These are phyloP conservation scores for Tulasnella calospora DNA, from an alignment of 768 basidiomycete genomes.

Conservation along the genomic window DNA sequence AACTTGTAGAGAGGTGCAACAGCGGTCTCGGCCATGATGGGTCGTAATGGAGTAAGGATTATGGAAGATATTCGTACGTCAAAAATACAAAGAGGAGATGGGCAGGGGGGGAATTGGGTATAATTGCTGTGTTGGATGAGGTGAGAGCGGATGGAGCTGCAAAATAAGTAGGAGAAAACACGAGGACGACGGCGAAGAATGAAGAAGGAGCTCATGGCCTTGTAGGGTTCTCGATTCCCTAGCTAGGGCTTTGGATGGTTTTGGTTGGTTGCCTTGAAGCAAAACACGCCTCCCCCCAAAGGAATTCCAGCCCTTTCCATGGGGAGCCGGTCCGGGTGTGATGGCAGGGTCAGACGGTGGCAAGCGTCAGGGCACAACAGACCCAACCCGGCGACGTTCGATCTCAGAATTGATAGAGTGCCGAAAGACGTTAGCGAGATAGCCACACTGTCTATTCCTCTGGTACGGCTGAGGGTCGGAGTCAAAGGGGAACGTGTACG, in stretches of 20 bases:
- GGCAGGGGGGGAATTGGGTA: background rate
- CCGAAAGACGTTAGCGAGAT: constrained; percentile 2
- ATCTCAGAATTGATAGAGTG: constrained; percentile 6
- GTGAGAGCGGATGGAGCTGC: constrained; percentile 7
- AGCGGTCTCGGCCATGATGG: constrained; percentile 15
- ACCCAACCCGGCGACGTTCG: constrained; percentile 11
- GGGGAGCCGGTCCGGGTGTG: background rate
- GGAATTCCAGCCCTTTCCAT: constrained; percentile 1
- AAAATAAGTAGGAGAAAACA: constrained; percentile 19
- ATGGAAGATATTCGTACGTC: constrained; percentile 5
- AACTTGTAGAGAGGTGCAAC: constrained; percentile 8
- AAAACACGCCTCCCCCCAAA: constrained; percentile 1
- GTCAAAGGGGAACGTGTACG: constrained; percentile 16
- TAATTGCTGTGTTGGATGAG: background rate
- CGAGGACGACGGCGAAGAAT: background rate
- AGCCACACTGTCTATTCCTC: background rate
- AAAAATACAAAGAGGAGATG: constrained; percentile 9
- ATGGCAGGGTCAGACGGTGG: constrained; percentile 1
- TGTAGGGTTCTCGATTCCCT: background rate
- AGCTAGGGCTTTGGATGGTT: too few species aligned
- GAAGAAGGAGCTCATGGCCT: background rate
- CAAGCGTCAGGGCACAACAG: constrained; percentile 8
- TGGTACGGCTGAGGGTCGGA: background rate
- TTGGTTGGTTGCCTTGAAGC: background rate
- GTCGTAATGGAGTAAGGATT: background rate